These are phyloP conservation scores for Rhododendron ferrugineum DNA, from an alignment of 148 eudicot species.

Conservation along the genomic window DNA sequence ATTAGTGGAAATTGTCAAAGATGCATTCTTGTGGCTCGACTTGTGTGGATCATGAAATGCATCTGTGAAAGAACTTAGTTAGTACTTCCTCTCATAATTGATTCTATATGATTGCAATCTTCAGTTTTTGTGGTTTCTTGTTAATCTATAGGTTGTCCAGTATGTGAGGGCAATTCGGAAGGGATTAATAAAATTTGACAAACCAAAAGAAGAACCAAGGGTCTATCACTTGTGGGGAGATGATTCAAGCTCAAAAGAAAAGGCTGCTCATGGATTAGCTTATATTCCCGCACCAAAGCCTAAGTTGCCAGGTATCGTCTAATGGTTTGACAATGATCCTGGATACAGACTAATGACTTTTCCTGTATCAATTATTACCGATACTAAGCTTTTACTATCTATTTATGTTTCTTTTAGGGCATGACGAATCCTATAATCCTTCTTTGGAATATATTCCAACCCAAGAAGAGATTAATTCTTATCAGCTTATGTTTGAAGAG, in stretches of 20 bases:
- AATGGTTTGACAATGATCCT: background rate
- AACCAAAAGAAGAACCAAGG: conserved; percentile 69
- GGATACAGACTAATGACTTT: background rate
- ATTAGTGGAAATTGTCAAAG: background rate
- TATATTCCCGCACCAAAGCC: conserved; percentile 92
- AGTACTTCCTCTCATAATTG: background rate
- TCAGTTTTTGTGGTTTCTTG: background rate
- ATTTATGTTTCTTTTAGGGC: conserved; percentile 42
- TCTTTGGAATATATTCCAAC: conserved; percentile 85
- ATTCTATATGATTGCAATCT: background rate
- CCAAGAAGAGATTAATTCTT: conserved; percentile 82
- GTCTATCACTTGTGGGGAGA: conserved; percentile 73
- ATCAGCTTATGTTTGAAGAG: conserved; percentile 83
- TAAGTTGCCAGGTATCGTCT: conserved; percentile 65
- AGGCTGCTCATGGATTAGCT: conserved; percentile 63
- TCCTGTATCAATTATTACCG: background rate
- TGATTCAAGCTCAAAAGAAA: conserved; percentile 55
- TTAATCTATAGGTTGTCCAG: conserved; percentile 47
- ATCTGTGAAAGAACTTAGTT: background rate
- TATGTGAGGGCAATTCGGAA: conserved; percentile 72
- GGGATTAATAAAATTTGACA: conserved; percentile 77
- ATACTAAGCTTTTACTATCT: background rate
- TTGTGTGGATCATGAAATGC: background rate
- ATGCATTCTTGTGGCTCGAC: background rate
- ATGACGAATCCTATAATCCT: conserved; percentile 91